A percentile compares a stretch with the other conserved stretches of the same genome.
Evolutionary conservation across 768 basidiomycete species (phyloP).

Genomic region (Suillus cothurnatus): DNA sequence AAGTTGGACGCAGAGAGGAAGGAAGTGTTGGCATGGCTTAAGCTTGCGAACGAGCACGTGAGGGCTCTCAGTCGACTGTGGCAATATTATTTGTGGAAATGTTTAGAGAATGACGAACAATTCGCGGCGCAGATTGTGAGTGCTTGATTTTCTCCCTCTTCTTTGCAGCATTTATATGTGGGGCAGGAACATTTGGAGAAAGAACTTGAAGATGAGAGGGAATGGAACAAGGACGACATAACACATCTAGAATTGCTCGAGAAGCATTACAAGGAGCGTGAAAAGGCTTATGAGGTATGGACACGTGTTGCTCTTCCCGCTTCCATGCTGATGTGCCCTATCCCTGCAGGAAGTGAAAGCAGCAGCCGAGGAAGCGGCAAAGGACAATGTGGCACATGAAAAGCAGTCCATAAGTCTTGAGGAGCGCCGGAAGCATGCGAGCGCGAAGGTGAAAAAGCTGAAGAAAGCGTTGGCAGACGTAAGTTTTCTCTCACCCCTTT

Average conservation of each 20-base stretch:
- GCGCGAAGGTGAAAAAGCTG: slow-evolving; percentile 81
- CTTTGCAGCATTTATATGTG: slow-evolving; percentile 6
- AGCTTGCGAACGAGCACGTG: slow-evolving; percentile 79
- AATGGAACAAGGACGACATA: slow-evolving; percentile 79
- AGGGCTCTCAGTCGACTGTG: slow-evolving; percentile 73
- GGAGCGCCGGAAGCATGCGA: slow-evolving; percentile 85
- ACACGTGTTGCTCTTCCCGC: background rate
- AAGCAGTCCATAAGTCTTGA: slow-evolving; percentile 81
- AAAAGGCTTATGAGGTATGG: slow-evolving; percentile 68
- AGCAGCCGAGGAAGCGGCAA: slow-evolving; percentile 66
- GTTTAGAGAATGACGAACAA: slow-evolving; percentile 61
- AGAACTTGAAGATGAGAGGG: slow-evolving; percentile 69
- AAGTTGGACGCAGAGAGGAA: slow-evolving; percentile 85
- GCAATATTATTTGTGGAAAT: slow-evolving; percentile 82
- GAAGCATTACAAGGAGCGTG: slow-evolving; percentile 68
- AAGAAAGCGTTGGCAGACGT: slow-evolving; percentile 89
- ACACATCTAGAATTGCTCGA: slow-evolving; percentile 70
- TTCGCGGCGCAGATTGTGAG: slow-evolving; percentile 63
- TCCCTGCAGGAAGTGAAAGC: slow-evolving; percentile 68
- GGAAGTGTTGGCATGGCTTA: slow-evolving; percentile 86
- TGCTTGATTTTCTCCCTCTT: slow-evolving; percentile 9
- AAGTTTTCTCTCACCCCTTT: slow-evolving; percentile 18
- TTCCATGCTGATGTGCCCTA: background rate
- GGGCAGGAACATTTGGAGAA: slow-evolving; percentile 54
- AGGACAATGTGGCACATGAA: slow-evolving; percentile 71